A percentile compares a stretch with the other conserved stretches of the same genome.
phyloP scores from a whole-genome alignment of 441 rosid species.

The Populus hybrid region DNA sequence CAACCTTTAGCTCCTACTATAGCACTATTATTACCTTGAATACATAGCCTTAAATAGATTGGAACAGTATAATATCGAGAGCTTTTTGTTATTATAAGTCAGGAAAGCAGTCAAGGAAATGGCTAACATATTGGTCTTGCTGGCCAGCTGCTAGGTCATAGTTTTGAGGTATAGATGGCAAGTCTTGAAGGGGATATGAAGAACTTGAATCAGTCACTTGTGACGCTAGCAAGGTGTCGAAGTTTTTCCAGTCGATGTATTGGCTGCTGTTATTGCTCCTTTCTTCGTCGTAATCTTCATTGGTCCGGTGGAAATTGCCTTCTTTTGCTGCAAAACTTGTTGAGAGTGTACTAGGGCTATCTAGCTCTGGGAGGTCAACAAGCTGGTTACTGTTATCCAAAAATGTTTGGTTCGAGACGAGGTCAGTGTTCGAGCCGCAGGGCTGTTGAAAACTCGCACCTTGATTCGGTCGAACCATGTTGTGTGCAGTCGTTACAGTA shows the following conservation, averaged over 20 bases:
- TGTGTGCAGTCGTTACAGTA: background rate
- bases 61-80: background rate
- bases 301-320: slow-evolving; percentile 7
- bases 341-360: slow-evolving; percentile 56
- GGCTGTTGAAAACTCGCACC: slow-evolving; percentile 28
- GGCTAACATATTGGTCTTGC: slow-evolving; percentile 20
- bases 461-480: slow-evolving; percentile 25
- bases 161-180: slow-evolving; percentile 31
- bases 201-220: slow-evolving; percentile 29
- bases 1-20: background rate
- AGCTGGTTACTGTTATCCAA: slow-evolving; percentile 15
- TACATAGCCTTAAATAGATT: background rate
- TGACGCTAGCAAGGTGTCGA: slow-evolving; percentile 50
- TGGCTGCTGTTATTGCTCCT: slow-evolving; percentile 34
- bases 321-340: slow-evolving; percentile 45
- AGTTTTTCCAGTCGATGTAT: slow-evolving; percentile 60
- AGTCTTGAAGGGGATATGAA: slow-evolving; percentile 23
- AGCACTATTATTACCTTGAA: background rate
- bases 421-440: slow-evolving; percentile 19
- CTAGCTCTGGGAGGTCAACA: slow-evolving; percentile 57
- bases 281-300: slow-evolving; percentile 41
- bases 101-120: slow-evolving; percentile 61
- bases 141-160: slow-evolving; percentile 21
- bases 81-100: slow-evolving; percentile 31
- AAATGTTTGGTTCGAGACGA: slow-evolving; percentile 24